phyloP scores from a whole-genome alignment of 75 land plant species.

The Pinus tabuliformis region DNA sequence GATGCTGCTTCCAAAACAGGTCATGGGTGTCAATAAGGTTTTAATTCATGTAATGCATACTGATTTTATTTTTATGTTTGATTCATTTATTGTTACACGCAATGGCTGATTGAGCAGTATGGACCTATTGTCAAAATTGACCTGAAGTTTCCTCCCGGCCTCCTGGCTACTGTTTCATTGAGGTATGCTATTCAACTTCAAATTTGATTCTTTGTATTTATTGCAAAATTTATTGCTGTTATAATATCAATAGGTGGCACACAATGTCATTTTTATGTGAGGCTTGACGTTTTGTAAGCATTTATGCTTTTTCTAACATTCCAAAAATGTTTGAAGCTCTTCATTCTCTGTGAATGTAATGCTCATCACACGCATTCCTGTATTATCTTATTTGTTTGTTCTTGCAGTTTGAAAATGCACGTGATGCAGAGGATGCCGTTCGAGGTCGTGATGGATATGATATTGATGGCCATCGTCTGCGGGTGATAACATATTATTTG shows the following conservation, averaged over 20 bases:
- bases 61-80: background rate
- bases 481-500: slow-evolving; percentile 26
- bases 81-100: background rate
- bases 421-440: slow-evolving; percentile 83
- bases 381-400: background rate
- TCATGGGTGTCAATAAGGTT: too few relatives aligned
- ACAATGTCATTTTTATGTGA: background rate
- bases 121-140: slow-evolving; percentile 71
- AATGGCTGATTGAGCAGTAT: slow-evolving; percentile 42
- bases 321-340: background rate
- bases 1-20: background rate
- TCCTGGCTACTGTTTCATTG: slow-evolving; percentile 74
- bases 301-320: background rate
- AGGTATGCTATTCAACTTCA: slow-evolving; percentile 33
- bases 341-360: background rate
- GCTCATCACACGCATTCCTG: background rate
- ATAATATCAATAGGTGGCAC: background rate
- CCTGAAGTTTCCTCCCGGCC: slow-evolving; percentile 76
- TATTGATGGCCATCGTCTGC: slow-evolving; percentile 61
- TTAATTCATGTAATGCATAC: background rate
- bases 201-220: background rate
- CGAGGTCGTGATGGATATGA: slow-evolving; percentile 66
- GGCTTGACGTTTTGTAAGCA: background rate
- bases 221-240: background rate
- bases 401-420: slow-evolving; percentile 64